phyloP scores from a whole-genome alignment of 2,329 filamentous ascomycete species.

The Aspergillus carbonarius region DNA sequence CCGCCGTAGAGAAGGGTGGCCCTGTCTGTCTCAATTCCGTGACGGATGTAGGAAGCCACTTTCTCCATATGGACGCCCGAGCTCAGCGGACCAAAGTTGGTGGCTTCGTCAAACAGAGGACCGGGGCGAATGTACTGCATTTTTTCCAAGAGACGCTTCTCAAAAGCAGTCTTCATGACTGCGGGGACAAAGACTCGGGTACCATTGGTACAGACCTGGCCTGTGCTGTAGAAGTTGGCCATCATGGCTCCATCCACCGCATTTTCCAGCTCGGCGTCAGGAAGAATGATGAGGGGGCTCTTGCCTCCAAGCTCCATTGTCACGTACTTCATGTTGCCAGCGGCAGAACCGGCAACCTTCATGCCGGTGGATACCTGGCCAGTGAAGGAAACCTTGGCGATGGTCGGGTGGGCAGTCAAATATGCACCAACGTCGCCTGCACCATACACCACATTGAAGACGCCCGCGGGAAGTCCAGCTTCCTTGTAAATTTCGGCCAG shows the following conservation, averaged over 20 bases:
- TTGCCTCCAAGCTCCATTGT: slow-evolving; percentile 93
- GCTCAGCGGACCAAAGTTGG: slow-evolving; percentile 83
- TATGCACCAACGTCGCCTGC: slow-evolving; percentile 74
- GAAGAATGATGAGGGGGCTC: slow-evolving; percentile 75
- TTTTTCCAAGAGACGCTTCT: slow-evolving; percentile 67
- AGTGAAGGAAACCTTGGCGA: slow-evolving; percentile 88
- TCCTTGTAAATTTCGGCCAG: slow-evolving; percentile 75
- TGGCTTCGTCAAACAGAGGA: slow-evolving; percentile 66
- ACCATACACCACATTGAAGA: slow-evolving; percentile 85
- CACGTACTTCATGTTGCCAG: slow-evolving; percentile 80
- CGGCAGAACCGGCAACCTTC: slow-evolving; percentile 75
- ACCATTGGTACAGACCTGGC: slow-evolving; percentile 91
- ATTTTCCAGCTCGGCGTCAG: slow-evolving; percentile 72
- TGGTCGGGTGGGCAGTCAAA: slow-evolving; percentile 67
- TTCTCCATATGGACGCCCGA: slow-evolving; percentile 73
- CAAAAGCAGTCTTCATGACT: slow-evolving; percentile 65
- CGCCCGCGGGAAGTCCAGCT: slow-evolving; percentile 75
- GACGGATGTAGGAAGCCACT: slow-evolving; percentile 71
- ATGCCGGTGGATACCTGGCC: slow-evolving; percentile 80
- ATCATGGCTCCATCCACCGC: slow-evolving; percentile 92
- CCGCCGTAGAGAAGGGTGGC: slow-evolving; percentile 75
- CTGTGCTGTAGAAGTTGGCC: slow-evolving; percentile 88
- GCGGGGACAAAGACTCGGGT: slow-evolving; percentile 80
- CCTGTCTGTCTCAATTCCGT: slow-evolving; percentile 71
- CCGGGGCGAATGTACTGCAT: slow-evolving; percentile 70